Percentiles rank a stretch among this genome's conserved stretches.
phyloP scores from a whole-genome alignment of 2,329 filamentous ascomycete genomes.

The Penicillium occitanis region DNA sequence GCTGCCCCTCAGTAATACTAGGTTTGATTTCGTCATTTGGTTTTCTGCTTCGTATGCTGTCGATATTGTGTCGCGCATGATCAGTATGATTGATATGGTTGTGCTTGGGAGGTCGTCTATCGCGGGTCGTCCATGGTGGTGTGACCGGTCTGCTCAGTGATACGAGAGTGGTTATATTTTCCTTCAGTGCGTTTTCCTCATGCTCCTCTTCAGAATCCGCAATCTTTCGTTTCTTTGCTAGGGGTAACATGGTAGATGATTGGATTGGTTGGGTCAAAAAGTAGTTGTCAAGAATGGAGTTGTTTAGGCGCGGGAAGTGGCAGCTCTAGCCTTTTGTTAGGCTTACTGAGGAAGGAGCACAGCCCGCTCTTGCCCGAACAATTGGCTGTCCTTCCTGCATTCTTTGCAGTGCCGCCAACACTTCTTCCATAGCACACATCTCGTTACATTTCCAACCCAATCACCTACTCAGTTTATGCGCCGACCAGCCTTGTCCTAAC shows the following conservation, averaged over 20 bases:
- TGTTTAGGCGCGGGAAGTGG: background rate
- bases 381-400: conserved; percentile 10
- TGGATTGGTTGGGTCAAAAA: background rate
- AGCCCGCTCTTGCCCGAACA: background rate
- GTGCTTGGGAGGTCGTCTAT: no score
- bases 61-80: background rate
- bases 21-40: no score
- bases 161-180: conserved; percentile 21
- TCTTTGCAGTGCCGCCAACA: background rate
- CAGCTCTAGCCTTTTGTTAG: background rate
- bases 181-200: background rate
- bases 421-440: background rate
- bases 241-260: conserved; percentile 2
- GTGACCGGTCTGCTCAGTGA: conserved; percentile 36
- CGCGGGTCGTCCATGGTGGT: conserved; percentile 25
- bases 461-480: background rate
- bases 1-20: background rate
- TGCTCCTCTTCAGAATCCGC: background rate
- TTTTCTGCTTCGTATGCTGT: background rate
- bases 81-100: no score
- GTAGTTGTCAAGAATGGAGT: background rate
- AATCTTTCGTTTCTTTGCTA: background rate
- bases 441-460: background rate
- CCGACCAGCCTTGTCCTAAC: conserved; percentile 11
- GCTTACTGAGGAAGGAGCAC: background rate